Conservation (phyloP, 2,329 filamentous ascomycete species). For the Diaporthe citrichinensis region DNA sequence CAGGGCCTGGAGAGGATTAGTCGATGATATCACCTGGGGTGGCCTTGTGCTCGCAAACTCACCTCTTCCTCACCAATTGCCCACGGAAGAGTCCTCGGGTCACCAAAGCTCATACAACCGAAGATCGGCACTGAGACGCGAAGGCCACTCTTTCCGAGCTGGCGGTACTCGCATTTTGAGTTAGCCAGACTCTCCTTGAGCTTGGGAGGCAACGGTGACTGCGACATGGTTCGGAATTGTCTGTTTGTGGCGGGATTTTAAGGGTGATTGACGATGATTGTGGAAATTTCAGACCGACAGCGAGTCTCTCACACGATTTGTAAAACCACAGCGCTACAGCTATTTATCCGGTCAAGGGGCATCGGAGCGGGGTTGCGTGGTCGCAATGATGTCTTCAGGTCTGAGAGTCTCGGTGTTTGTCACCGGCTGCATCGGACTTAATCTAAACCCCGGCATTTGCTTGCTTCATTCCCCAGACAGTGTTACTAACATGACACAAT, state of each 20-base stretch:
- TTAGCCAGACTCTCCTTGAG: slow-evolving; percentile 47
- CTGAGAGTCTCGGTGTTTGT: neutral
- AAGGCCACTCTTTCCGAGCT: slow-evolving; percentile 73
- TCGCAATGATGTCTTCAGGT: neutral
- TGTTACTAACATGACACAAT: neutral
- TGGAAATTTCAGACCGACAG: neutral
- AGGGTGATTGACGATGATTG: neutral
- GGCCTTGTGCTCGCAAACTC: neutral
- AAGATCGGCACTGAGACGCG: slow-evolving; percentile 75
- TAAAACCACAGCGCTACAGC: neutral
- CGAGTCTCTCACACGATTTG: neutral
- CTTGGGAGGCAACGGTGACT: slow-evolving; percentile 9
- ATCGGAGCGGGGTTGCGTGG: slow-evolving; percentile 18
- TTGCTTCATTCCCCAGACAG: neutral
- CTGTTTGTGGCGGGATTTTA: no score
- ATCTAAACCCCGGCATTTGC: neutral
- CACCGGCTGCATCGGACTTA: slow-evolving; percentile 23
- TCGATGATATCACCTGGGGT: slow-evolving; percentile 28
- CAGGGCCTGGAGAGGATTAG: slow-evolving; percentile 24
- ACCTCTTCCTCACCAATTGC: slow-evolving; percentile 70
- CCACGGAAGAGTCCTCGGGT: slow-evolving; percentile 66
- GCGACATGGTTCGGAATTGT: slow-evolving; percentile 9
- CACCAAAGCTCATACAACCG: slow-evolving; percentile 75
- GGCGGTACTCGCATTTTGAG: slow-evolving; percentile 56
- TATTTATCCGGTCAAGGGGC: slow-evolving; percentile 13